Evolutionary conservation across 768 basidiomycete species (phyloP), one percentile per base, ranked within the genome.

Genomic region (Leccinum broughii): DNA sequence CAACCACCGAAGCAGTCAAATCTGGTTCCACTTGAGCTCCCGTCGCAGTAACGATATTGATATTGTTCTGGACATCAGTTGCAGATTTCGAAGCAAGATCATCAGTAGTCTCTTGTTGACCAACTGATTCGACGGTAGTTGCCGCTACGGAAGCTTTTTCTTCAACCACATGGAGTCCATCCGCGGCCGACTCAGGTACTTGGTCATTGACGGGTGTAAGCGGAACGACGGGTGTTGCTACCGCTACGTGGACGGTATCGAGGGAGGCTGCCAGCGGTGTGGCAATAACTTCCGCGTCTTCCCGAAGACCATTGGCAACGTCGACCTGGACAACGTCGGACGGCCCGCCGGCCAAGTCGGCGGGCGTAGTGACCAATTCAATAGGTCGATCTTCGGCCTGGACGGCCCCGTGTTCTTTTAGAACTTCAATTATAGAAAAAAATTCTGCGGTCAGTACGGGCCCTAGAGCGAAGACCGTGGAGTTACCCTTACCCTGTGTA

Each of bases 1-100:
- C 53, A 34, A 15, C 52, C 32, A 26, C 49, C 35, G 48, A 54
- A 30, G 22, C 4, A 5, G 37, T 32, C 17, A 34, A 20, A 35
- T 44, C 37, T 17, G 44, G 39, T 51, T 61, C 67, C 54, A 34
- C 9, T 11, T 62, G 65, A 65, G 65, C 48, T 58, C 41, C 59
- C 15, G 37, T 14, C 67, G 60, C 69, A 58, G 49, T 49, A 30
- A 35, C 51, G 54, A 64, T 28, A 46, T 20, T 46, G 50, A 49
- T 52, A 35, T 55, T 44, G 30, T 41, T 26, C 52, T 51, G 51
- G 13, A 32, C 17, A 35, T 26, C 37, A 17, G 34, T 9, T 39
- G 39, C 41, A 56, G 56, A 51, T 54, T 46, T 28, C 8, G 32
- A 14, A 48, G 41, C 7, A 51, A 55, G 51, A 61, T 59, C 24